Evolutionary conservation across 2,329 filamentous ascomycete genomes (phyloP).

Genomic region (Ascosphaera acerosa): DNA sequence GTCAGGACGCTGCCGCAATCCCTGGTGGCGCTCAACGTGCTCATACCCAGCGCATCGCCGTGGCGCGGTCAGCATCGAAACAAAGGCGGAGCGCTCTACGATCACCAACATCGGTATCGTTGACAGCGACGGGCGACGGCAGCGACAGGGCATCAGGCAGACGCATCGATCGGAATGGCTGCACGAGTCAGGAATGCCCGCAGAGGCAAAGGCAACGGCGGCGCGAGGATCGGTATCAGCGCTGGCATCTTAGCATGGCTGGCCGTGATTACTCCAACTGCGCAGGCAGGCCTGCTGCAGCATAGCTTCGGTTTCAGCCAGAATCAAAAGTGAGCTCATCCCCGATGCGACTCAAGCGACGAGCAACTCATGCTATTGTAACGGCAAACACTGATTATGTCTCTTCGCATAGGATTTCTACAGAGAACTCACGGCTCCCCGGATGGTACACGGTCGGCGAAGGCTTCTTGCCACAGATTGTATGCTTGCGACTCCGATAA

Average conservation of each 20-base stretch:
- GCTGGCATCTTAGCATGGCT: constrained; percentile 17
- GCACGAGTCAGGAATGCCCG: too few species aligned
- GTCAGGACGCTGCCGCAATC: too few species aligned
- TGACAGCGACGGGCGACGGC: too few species aligned
- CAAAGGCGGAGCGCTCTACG: too few species aligned
- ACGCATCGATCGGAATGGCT: too few species aligned
- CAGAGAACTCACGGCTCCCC: constrained; percentile 23
- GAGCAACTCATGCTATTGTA: not conserved
- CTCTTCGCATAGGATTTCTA: constrained; percentile 31
- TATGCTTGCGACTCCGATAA: constrained; percentile 7
- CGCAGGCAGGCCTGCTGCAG: constrained; percentile 38
- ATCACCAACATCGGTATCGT: too few species aligned
- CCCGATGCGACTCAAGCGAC: not conserved
- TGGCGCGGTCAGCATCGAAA: too few species aligned
- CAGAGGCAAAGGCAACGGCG: too few species aligned
- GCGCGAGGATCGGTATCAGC: too few species aligned
- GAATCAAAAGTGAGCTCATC: constrained; percentile 21
- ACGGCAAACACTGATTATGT: not conserved
- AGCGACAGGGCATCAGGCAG: too few species aligned
- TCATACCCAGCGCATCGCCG: too few species aligned
- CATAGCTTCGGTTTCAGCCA: constrained; percentile 53
- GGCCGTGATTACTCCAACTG: constrained; percentile 23
- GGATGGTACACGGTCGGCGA: constrained; percentile 30
- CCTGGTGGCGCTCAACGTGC: too few species aligned
- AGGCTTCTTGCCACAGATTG: constrained; percentile 29